Conservation (phyloP, 345 rosid species). For the Barbarea vulgaris region DNA sequence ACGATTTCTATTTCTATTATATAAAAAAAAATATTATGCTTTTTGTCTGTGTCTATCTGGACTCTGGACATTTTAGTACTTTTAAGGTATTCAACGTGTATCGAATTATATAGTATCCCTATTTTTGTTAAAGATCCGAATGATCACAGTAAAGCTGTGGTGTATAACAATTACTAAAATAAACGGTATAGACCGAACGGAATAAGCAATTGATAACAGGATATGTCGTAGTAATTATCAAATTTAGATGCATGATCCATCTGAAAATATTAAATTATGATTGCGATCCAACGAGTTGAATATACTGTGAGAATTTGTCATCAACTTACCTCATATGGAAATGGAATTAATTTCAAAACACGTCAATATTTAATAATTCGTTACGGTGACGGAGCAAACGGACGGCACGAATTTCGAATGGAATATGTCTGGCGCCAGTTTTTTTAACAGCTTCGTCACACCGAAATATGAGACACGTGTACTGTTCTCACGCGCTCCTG, state of each 20-base stretch:
- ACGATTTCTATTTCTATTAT: conserved; percentile 5
- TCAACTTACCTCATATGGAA: conserved; percentile 27
- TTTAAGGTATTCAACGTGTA: neutral
- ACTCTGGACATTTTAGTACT: conserved; percentile 23
- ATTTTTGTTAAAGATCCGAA: neutral
- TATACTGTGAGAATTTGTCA: conserved; percentile 1
- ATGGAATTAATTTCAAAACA: neutral
- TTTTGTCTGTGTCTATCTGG: neutral
- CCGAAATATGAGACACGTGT: conserved; percentile 37
- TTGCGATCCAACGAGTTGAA: conserved; percentile 17
- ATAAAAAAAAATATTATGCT: neutral
- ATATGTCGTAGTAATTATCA: neutral
- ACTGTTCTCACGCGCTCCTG: conserved; percentile 34
- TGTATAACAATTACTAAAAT: too few relatives aligned
- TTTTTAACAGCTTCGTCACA: conserved; percentile 22
- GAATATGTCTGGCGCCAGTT: conserved; percentile 31
- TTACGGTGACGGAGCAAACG: conserved; percentile 37
- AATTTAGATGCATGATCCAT: neutral
- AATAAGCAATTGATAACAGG: neutral
- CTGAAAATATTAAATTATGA: neutral
- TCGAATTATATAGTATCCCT: neutral
- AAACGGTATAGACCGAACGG: neutral
- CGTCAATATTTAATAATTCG: conserved; percentile 4
- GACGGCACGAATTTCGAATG: conserved; percentile 17
- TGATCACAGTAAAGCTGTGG: too few relatives aligned